Base-by-base conservation (phyloP, 495 filamentous ascomycete species). In the Penicillium simplicissimum region DNA sequence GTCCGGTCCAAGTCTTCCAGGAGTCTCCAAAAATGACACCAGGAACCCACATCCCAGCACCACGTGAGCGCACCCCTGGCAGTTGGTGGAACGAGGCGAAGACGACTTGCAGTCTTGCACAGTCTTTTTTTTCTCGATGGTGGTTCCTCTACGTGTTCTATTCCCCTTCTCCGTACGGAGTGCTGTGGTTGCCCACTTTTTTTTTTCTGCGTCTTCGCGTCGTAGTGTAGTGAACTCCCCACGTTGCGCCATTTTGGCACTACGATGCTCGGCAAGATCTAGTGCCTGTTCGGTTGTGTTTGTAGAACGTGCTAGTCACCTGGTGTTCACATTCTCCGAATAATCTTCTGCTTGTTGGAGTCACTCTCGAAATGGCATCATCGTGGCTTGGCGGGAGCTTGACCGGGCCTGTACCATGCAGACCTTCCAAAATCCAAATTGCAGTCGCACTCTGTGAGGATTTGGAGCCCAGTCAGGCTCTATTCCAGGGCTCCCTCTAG, bases 61-160 rank as follows among this genome's bases (percentile, higher is more conserved):
- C 68, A 71, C 68, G 68, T 71, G 68, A 71, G 68, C 10, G 55
- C 62, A 56, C 66, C 66, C 68, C 68, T 71, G 68, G 57, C 60
- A 62, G 61, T 69, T 69, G 67, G 67, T 64, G 53, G 64, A 61
- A 55, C 28, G 19, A 43, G 34, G 23, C 23, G 21, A 28, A n/a
- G 10, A 40, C 42, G 19, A 21, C n/a, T 31, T 31, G 28, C 28
- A 31, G 28, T 31, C 28, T 31, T 31, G 28, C 28, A 31, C 28
- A 4, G 0, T 31, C 6, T 45, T 11, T 43, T 21, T 43, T 19
- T 19, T 21, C 15, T 14, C 38, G 38, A 42, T 17, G 15, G 40
- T 9, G 17, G n/a, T 10, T 19, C 17, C 3, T 21, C n/a, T 8
- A 19, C 8, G 14, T 42, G 40, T 42, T 19, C 40, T 8, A 42